A percentile compares a stretch with the other conserved stretches of the same genome.
These are phyloP conservation scores for Boletus vinaceobasis DNA, from an alignment of 768 basidiomycete species.

Conservation along the genomic window DNA sequence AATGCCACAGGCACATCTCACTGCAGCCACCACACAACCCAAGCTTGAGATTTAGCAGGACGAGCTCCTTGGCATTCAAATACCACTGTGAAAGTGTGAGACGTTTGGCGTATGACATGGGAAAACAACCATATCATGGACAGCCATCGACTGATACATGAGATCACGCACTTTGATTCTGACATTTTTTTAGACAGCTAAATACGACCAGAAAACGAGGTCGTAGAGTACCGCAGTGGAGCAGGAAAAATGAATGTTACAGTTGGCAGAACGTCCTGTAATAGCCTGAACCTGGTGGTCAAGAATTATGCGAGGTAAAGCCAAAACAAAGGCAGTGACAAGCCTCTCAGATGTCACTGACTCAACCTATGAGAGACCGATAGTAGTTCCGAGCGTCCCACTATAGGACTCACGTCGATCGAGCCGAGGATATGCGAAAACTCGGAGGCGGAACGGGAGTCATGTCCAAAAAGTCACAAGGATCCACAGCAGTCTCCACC, in stretches of 20 bases:
- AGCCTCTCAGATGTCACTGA: not conserved
- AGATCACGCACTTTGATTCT: not conserved
- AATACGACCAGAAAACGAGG: too few relatives aligned
- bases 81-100: not conserved
- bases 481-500: not conserved
- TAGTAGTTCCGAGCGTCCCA: not conserved
- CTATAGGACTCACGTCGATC: not conserved
- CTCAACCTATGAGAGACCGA: not conserved
- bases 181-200: not conserved
- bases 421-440: too few relatives aligned
- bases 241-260: not conserved
- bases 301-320: constrained; percentile 1
- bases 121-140: not conserved
- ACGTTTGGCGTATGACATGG: not conserved
- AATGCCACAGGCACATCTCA: not conserved
- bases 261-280: not conserved
- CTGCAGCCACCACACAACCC: not conserved
- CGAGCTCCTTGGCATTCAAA: not conserved
- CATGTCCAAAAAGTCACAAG: not conserved
- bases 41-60: not conserved
- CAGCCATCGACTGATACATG: not conserved
- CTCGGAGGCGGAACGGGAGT: too few relatives aligned
- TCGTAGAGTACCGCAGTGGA: not conserved
- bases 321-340: not conserved
- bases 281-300: not conserved